Conservation (phyloP, 441 rosid species). For the Breynia disticha region DNA sequence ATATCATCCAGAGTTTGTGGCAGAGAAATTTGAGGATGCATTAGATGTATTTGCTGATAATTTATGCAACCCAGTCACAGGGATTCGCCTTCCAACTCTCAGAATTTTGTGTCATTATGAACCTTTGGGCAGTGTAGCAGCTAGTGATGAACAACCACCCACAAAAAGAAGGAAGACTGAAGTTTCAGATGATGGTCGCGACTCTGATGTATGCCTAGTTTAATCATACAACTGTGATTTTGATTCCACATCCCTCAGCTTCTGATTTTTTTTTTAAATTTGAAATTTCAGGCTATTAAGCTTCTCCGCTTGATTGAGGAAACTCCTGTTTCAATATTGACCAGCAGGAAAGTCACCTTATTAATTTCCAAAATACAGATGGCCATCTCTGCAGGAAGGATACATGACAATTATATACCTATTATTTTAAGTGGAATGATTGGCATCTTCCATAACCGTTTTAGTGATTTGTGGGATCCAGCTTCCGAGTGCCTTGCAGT, state of each 20-base stretch:
- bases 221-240: too few species aligned
- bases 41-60: slow-evolving; percentile 49
- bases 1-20: slow-evolving; percentile 41
- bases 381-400: slow-evolving; percentile 61
- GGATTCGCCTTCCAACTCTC: slow-evolving; percentile 61
- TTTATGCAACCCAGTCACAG: slow-evolving; percentile 61
- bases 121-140: slow-evolving; percentile 21
- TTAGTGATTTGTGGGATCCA: slow-evolving; percentile 56
- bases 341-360: slow-evolving; percentile 53
- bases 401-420: slow-evolving; percentile 45
- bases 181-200: slow-evolving; percentile 26
- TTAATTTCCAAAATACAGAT: slow-evolving; percentile 54
- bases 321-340: slow-evolving; percentile 53
- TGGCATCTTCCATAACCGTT: slow-evolving; percentile 70
- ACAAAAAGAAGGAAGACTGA: slow-evolving; percentile 45
- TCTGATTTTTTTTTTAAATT: slow-evolving; percentile 13
- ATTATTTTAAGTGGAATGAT: slow-evolving; percentile 60
- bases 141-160: slow-evolving; percentile 30
- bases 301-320: slow-evolving; percentile 54
- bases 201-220: slow-evolving; percentile 38
- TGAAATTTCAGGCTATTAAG: slow-evolving; percentile 61
- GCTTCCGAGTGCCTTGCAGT: slow-evolving; percentile 72
- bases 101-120: slow-evolving; percentile 75
- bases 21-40: slow-evolving; percentile 37
- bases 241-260: too few species aligned